Conservation (phyloP, 441 rosid species). For the Populus hybrid region DNA sequence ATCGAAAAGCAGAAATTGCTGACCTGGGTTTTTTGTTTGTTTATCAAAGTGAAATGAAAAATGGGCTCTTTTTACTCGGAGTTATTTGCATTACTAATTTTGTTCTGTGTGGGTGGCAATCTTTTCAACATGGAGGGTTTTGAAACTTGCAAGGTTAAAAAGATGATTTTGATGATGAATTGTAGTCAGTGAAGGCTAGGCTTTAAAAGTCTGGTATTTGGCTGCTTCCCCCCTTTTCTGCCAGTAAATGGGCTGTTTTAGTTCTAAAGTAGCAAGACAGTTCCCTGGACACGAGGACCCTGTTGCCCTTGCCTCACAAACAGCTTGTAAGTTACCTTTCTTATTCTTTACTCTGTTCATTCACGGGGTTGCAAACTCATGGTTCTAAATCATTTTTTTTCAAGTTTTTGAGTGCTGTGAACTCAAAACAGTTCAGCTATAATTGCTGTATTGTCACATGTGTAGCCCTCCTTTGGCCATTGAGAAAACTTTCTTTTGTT, state of each 20-base stretch:
- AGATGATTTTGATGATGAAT: conserved; percentile 9
- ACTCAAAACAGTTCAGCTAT: background rate
- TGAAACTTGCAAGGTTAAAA: conserved; percentile 13
- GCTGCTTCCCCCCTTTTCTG: conserved; percentile 9
- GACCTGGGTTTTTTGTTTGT: background rate
- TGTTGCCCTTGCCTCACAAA: conserved; percentile 72
- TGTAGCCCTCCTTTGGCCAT: no score
- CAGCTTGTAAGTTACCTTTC: conserved; percentile 64
- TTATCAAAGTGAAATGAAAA: background rate
- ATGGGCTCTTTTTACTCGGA: background rate
- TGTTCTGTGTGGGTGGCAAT: background rate
- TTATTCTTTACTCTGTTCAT: background rate
- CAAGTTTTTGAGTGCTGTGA: no score
- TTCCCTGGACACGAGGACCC: conserved; percentile 85
- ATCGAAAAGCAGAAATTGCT: background rate
- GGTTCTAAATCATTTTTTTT: background rate
- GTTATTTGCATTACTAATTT: background rate
- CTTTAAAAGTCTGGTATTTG: background rate
- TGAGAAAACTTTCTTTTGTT: background rate
- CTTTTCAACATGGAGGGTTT: background rate
- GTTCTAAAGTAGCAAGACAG: conserved; percentile 60
- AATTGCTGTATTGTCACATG: background rate
- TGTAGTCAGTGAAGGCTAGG: conserved; percentile 14
- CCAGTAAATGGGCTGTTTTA: conserved; percentile 90
- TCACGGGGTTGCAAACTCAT: background rate